Evolutionary conservation across 164 flowering plant species (phyloP), one percentile per base, ranked within the genome.

Genomic region (Brasenia schreberi): DNA sequence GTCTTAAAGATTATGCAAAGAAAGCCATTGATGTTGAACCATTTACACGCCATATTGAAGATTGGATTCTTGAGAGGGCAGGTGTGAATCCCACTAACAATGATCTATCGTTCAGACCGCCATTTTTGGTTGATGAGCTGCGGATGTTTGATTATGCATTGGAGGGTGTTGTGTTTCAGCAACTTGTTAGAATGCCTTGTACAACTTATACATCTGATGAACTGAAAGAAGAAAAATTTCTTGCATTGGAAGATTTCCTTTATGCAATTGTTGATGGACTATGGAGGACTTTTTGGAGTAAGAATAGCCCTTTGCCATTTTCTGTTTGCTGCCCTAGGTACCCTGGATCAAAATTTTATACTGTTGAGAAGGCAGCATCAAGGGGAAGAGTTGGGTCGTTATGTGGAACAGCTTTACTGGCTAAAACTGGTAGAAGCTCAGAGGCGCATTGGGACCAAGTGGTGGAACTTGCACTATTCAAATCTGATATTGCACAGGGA

Each of bases 251-350:
- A 71, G 90, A 86, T 71, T 86, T 86, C 70, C 81, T 86, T 67
- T 81, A 80, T 70, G 78, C 84, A 11, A 62, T 73, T 12, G 75
- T 73, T 4, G 77, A 75, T 69, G 86, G 90, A 45, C 67, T 86
- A 18, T 86, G 90, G 90, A 81, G 81, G 19, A 80, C 88, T 19
- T 86, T 86, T 73, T 86, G 90, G 90, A 81, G 73, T 65, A 78
- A 74, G 69, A 75, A 67, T 69, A 80, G 83, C 43, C 83, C 84
- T 11, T 65, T 80, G 53, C 90, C 90, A 7, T 82, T 82, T 68
- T 78, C 76, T 72, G 77, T 85, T 60, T 77, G 83, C 66, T 82
- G 84, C 67, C 83, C 84, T 63, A 72, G 81, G 63, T 72, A 77
- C 70, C 82, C 82, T 69, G 82, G 83, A 58, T 83, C 84, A 65